Evolutionary conservation across 2,329 filamentous ascomycete species (phyloP).

Genomic region (Ophiosphaerella narmari): DNA sequence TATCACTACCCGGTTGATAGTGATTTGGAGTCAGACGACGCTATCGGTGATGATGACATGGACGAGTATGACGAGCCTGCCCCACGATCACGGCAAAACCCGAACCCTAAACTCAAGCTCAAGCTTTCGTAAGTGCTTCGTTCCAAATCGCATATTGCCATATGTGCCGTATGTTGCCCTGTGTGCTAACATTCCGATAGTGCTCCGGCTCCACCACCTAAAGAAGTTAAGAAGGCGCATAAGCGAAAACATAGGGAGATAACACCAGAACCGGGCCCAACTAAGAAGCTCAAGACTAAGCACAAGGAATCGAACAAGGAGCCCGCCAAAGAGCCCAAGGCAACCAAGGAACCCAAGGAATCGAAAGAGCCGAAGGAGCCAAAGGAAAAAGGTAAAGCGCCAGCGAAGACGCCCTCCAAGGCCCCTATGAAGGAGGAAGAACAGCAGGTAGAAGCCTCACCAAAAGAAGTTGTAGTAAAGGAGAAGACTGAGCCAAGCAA

Average conservation of each 20-base stretch:
- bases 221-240: slow-evolving; percentile 29
- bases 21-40: slow-evolving; percentile 35
- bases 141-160: too few species aligned
- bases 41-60: slow-evolving; percentile 32
- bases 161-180: slow-evolving; percentile 1
- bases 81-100: slow-evolving; percentile 30
- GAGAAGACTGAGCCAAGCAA: slow-evolving; percentile 31
- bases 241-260: slow-evolving; percentile 35
- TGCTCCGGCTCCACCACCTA: slow-evolving; percentile 14
- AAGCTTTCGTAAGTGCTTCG: slow-evolving; percentile 14
- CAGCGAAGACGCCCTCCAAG: slow-evolving; percentile 29
- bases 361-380: slow-evolving; percentile 22
- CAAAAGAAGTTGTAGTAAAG: slow-evolving; percentile 33
- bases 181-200: slow-evolving; percentile 5
- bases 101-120: slow-evolving; percentile 37
- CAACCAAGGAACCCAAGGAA: slow-evolving; percentile 15
- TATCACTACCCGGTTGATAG: slow-evolving; percentile 36
- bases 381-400: slow-evolving; percentile 30
- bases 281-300: slow-evolving; percentile 16
- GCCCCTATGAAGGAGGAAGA: slow-evolving; percentile 32
- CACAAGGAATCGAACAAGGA: slow-evolving; percentile 10
- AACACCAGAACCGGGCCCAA: slow-evolving; percentile 19
- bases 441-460: slow-evolving; percentile 27
- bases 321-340: slow-evolving; percentile 20
- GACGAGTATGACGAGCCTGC: slow-evolving; percentile 49